Base-by-base conservation (phyloP, 78 protist species). In the Monosiga brevicollis region DNA sequence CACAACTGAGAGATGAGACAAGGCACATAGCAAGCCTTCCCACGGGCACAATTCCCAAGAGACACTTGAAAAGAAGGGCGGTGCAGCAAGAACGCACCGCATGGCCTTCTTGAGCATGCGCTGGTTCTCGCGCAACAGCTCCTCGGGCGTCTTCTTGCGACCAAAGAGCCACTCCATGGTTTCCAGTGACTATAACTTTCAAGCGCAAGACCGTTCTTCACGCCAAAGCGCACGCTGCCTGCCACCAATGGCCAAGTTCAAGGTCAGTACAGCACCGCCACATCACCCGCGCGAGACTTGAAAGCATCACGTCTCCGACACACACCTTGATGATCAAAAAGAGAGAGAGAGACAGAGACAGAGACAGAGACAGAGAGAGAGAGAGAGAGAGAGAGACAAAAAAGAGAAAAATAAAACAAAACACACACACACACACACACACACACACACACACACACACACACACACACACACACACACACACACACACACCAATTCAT, bases 111-210 rank as follows among this genome's bases (percentile, higher is more conserved):
- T 94, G 15, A 97, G 35, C 41, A 77, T 35, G 32, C 99, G 91
- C 88, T 97, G 96, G 91, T 97, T 55, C 78, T 93, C 92, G 70
- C 93, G 83, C 41, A 95, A 41, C 82, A 88, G 39, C 88, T 97
- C 95, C 71, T 38, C 70, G n/a, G 86, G 79, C n/a, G 86, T 83
- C 79, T 83, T 74, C 73, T 2, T 20, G 54, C 36, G 3, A 10
- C 86, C 86, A 49, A 83, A 83, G 26, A 83, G 40, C 41, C 36
- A 74, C 41, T 74, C 78, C 37, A 74, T n/a, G 78, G 62, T 49
- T 49, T 49, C 29, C 62, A 20, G 6, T 49, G 62, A 6, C 6
- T 15, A 6, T 49, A 6, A 49, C 62, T 20, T 15, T 6, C 62
- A 15, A 20, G 62, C 62, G 15, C 62, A 49, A 6, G 62, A 49